Percentiles rank a stretch among this genome's conserved stretches.
These are phyloP conservation scores for Micromonas pusilla DNA, from an alignment of 139 green algal species.

Conservation along the genomic window DNA sequence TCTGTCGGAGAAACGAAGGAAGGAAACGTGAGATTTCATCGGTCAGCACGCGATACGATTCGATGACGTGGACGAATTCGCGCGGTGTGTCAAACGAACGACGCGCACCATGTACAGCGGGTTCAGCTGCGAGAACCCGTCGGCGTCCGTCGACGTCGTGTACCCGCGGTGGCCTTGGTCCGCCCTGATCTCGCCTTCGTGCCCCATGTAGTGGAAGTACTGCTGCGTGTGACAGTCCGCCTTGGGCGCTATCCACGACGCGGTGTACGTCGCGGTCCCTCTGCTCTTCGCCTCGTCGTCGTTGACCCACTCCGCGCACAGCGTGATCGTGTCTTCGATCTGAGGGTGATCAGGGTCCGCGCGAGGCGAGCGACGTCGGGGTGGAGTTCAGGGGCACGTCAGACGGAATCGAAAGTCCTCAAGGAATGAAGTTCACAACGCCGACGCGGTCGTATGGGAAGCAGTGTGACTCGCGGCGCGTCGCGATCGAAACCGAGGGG, in stretches of 20 bases:
- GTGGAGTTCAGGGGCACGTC: too few species aligned
- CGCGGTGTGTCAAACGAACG: slow-evolving; percentile 44
- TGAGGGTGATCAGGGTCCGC: background rate
- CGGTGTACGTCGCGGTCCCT: slow-evolving; percentile 50
- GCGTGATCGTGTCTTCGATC: slow-evolving; percentile 62
- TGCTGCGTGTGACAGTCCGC: slow-evolving; percentile 56
- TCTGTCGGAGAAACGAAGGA: too few species aligned
- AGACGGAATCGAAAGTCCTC: too few species aligned
- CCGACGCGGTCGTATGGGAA: too few species aligned
- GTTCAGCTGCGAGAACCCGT: slow-evolving; percentile 48
- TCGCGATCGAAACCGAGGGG: too few species aligned
- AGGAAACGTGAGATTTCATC: background rate
- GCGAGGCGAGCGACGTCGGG: too few species aligned
- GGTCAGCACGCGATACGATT: too few species aligned
- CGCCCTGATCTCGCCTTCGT: slow-evolving; percentile 43
- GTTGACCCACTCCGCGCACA: slow-evolving; percentile 45
- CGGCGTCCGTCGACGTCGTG: slow-evolving; percentile 41
- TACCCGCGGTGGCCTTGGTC: slow-evolving; percentile 57
- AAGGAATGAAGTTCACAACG: too few species aligned
- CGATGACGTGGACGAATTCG: too few species aligned
- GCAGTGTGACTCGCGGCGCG: too few species aligned
- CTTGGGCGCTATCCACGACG: slow-evolving; percentile 41
- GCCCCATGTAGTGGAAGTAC: slow-evolving; percentile 55
- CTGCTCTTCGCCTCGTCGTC: slow-evolving; percentile 2
- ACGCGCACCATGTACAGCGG: slow-evolving; percentile 64